Evolutionary conservation across 2,329 filamentous ascomycete genomes (phyloP).

Genomic region (Neofusicoccum laricinum): DNA sequence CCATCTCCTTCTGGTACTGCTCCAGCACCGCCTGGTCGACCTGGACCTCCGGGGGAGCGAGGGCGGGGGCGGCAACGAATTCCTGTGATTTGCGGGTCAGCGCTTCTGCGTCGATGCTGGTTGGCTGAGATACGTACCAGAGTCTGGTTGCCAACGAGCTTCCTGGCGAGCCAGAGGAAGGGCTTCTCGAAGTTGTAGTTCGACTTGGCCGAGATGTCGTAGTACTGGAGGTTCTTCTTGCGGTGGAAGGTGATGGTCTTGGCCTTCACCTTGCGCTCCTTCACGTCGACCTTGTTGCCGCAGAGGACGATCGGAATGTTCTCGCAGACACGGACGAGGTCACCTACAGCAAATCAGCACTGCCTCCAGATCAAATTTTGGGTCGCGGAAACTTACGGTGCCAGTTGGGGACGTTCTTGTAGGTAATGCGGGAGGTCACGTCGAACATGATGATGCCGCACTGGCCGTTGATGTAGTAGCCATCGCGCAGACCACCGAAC

Average conservation of each 20-base stretch:
- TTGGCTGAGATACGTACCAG: slow-evolving; percentile 57
- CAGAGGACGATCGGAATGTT: slow-evolving; percentile 97
- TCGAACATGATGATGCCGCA: slow-evolving; percentile 99
- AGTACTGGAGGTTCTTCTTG: slow-evolving; percentile 99
- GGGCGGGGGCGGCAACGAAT: slow-evolving; percentile 91
- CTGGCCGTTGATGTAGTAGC: slow-evolving; percentile 99
- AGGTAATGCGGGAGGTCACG: slow-evolving; percentile 98
- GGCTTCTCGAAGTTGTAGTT: slow-evolving; percentile 99
- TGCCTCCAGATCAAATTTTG: not conserved
- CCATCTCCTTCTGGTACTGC: slow-evolving; percentile 87
- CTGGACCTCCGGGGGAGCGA: slow-evolving; percentile 87
- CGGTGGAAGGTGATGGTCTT: slow-evolving; percentile 99
- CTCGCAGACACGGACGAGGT: slow-evolving; percentile 98
- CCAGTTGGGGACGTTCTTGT: slow-evolving; percentile 99
- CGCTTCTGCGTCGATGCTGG: not conserved
- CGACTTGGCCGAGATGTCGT: slow-evolving; percentile 99
- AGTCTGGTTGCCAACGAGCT: slow-evolving; percentile 90
- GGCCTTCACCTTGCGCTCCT: slow-evolving; percentile 99
- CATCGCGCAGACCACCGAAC: slow-evolving; percentile 98
- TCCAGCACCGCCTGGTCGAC: slow-evolving; percentile 81
- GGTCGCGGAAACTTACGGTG: slow-evolving; percentile 67
- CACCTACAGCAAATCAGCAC: slow-evolving; percentile 56
- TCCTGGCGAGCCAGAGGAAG: slow-evolving; percentile 98
- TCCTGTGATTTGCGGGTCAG: slow-evolving; percentile 59
- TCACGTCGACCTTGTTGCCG: slow-evolving; percentile 99